Base-by-base conservation (phyloP, 1,284 basidiomycete species). In the Cystobasidium slooffiae region DNA sequence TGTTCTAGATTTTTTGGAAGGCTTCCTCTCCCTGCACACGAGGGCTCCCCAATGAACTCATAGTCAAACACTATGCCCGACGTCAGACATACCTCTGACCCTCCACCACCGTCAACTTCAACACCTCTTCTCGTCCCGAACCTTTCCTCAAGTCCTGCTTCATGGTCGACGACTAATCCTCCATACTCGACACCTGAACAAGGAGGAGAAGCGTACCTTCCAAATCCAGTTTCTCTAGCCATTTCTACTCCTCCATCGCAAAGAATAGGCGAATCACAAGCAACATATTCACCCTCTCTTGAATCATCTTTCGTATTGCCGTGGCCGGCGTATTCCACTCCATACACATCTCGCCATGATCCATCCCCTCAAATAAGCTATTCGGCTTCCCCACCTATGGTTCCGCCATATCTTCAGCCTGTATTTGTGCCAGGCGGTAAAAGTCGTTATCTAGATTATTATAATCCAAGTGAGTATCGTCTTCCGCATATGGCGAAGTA, bases 391-490 rank as follows among this genome's bases (percentile, higher is more conserved):
- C 61, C 46, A 22, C 61, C 61, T 5, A 14, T 63, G 24, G 31
- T 31, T 31, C 20, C 24, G 37, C 20, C 46, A 18, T 63, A 24
- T n/a, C 43, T 14, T 24, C 46, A 6, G 12, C 61, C 43, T 22
- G 8, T 14, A 6, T 47, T 46, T 47, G 61, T 49, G 9, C 8
- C 16, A 10, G 31, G 43, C 47, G 46, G 46, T 24, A 63, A 63
- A 47, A 63, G 61, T 49, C n/a, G 31, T 14, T 63, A 63, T 41
- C 43, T 63, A 46, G n/a, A 46, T 24, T 63, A 63, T 63, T 24
- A 47, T 31, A 20, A 49, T 49, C 61, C 61, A 49, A 47, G 61
- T 63, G 5, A 49, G 61, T 47, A 31, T 31, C 31, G 31, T 31
- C 31, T 31, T 31, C 31, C 31, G 31, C 31, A 31, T 31, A 31